A percentile compares a stretch with the other conserved stretches of the same genome.
Evolutionary conservation across 78 protist species (phyloP).

Genomic region (Speleostelium caveatum): DNA sequence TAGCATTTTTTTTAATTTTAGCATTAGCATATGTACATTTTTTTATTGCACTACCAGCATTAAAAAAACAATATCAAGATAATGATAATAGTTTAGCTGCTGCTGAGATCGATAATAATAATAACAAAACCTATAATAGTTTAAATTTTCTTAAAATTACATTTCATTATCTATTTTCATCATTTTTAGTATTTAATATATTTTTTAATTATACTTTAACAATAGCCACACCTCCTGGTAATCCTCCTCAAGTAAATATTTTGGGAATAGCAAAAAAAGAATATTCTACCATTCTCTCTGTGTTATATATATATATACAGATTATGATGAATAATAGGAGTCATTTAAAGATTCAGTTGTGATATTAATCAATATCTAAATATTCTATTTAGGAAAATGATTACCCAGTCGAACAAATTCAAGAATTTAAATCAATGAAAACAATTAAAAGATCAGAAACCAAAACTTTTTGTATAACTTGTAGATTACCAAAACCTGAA

Average conservation of each 20-base stretch:
- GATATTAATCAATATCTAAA: not conserved
- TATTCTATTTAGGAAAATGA: not conserved
- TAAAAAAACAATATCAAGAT: not conserved
- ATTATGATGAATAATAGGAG: not conserved
- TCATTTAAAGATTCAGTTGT: not conserved
- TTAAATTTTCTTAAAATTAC: not conserved
- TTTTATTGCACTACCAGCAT: constrained; percentile 18
- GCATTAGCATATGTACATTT: constrained; percentile 50
- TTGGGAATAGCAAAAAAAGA: not conserved
- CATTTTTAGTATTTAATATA: constrained; percentile 33
- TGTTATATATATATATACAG: not conserved
- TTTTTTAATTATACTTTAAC: constrained; percentile 46
- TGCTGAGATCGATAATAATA: not conserved
- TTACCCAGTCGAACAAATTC: constrained; percentile 15
- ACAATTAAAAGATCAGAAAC: constrained; percentile 35
- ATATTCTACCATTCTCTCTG: not conserved
- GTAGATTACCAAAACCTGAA: constrained; percentile 70
- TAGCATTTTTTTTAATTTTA: constrained; percentile 20
- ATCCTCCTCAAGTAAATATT: constrained; percentile 10
- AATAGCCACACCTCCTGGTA: constrained; percentile 67
- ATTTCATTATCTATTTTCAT: constrained; percentile 46
- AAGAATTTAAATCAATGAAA: constrained; percentile 13
- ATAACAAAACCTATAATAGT: not conserved
- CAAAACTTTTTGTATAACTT: constrained; percentile 41
- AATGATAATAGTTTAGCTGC: not conserved